Conservation (phyloP, 352 stramenopile species). For the Phytopythium kandeliae region DNA sequence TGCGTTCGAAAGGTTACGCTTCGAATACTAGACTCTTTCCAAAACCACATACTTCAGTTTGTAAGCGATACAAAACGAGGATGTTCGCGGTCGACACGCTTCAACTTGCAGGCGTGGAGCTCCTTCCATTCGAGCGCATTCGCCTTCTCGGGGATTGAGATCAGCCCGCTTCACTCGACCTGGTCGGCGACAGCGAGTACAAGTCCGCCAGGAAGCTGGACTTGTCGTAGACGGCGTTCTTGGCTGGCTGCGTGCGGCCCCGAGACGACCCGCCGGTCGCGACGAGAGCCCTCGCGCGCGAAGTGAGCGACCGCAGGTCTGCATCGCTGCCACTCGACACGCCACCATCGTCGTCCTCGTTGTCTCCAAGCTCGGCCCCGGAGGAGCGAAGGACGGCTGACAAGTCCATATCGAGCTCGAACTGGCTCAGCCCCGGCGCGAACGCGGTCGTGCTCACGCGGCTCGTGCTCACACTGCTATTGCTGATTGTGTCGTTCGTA, state of each 20-base stretch:
- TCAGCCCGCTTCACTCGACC: not conserved
- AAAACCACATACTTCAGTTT: too few species aligned
- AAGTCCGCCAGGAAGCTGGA: slow-evolving; percentile 33
- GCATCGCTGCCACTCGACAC: slow-evolving; percentile 9
- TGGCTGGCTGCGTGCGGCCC: not conserved
- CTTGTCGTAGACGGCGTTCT: slow-evolving; percentile 16
- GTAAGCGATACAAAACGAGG: too few species aligned
- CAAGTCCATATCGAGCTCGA: slow-evolving; percentile 25
- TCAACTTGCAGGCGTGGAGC: too few species aligned
- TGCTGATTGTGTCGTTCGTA: slow-evolving; percentile 8
- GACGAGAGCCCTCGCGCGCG: slow-evolving; percentile 6
- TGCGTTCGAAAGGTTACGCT: too few species aligned
- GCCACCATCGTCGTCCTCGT: slow-evolving; percentile 16
- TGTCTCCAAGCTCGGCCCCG: slow-evolving; percentile 6
- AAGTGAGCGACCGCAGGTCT: slow-evolving; percentile 19
- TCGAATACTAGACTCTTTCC: too few species aligned
- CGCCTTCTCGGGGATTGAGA: too few species aligned
- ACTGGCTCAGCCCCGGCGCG: slow-evolving; percentile 22
- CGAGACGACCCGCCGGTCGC: not conserved
- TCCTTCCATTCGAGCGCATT: too few species aligned
- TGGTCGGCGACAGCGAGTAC: slow-evolving; percentile 35
- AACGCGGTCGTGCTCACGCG: slow-evolving; percentile 5
- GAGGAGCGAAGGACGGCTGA: slow-evolving; percentile 1
- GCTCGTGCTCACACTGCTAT: slow-evolving; percentile 1
- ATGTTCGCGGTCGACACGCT: too few species aligned